These are phyloP conservation scores for Pyrenopolyporus hunteri DNA, from an alignment of 495 filamentous ascomycete genomes.

Conservation along the genomic window DNA sequence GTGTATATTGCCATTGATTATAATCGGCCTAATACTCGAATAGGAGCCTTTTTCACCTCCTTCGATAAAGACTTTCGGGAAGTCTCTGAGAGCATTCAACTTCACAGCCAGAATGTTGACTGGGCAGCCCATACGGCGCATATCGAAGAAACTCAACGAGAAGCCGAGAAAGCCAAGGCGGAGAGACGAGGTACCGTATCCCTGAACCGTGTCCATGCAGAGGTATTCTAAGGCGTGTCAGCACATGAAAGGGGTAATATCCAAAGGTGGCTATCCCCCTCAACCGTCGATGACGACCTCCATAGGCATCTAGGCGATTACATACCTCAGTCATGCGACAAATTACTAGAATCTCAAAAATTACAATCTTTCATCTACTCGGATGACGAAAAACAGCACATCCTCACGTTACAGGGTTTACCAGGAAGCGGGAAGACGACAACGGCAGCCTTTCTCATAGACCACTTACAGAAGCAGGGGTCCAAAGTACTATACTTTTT, in stretches of 20 bases:
- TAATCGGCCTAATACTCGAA: neutral
- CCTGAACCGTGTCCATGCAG: neutral
- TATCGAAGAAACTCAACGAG: conserved; percentile 27
- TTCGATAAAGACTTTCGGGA: conserved; percentile 34
- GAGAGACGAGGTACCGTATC: conserved; percentile 20
- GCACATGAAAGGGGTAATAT: conserved; percentile 30
- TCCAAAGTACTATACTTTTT: conserved; percentile 38
- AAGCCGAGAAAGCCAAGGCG: conserved; percentile 18
- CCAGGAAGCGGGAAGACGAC: conserved; percentile 41
- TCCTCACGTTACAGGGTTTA: conserved; percentile 30
- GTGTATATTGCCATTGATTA: neutral
- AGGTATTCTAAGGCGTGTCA: conserved; percentile 14
- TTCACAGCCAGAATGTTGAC: conserved; percentile 29
- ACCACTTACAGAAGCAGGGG: conserved; percentile 9
- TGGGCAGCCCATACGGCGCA: conserved; percentile 28
- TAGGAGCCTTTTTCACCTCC: conserved; percentile 26
- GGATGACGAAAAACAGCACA: neutral
- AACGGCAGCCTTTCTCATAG: conserved; percentile 34
- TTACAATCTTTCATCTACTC: conserved; percentile 20
- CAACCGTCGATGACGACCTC: conserved; percentile 39
- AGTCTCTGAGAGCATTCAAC: conserved; percentile 21
- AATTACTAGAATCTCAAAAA: conserved; percentile 20
- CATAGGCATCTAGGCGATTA: conserved; percentile 29
- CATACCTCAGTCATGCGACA: conserved; percentile 36
- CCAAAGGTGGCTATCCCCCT: conserved; percentile 39